Percentiles rank a stretch among this genome's conserved stretches.
Evolutionary conservation across 169 alveolate species (phyloP).

Genomic region (Eimeria zaria): DNA sequence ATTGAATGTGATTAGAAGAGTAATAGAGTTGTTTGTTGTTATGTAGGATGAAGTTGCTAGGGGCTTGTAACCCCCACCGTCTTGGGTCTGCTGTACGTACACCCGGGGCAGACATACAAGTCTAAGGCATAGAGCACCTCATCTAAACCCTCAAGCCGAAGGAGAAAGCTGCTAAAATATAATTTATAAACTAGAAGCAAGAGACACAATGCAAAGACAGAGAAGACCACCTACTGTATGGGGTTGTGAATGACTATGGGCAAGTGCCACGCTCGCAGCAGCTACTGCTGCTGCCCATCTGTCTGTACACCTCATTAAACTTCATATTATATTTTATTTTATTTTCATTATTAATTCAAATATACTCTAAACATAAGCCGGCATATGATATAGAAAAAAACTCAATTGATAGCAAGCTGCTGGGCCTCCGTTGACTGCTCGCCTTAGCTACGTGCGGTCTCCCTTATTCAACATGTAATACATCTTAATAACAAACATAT

Average conservation of each 20-base stretch:
- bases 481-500: too few relatives aligned
- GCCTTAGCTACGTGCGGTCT: neutral
- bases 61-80: neutral
- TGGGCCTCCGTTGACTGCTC: neutral
- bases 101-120: neutral
- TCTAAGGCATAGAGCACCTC: neutral
- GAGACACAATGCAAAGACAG: conserved; percentile 18
- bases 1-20: neutral
- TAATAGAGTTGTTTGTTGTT: neutral
- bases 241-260: neutral
- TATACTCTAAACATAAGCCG: too few relatives aligned
- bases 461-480: too few relatives aligned
- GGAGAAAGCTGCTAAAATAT: neutral
- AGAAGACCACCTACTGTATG: neutral
- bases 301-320: neutral
- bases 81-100: conserved; percentile 38
- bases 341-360: too few relatives aligned
- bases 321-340: too few relatives aligned
- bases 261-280: neutral
- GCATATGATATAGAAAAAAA: too few relatives aligned
- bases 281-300: conserved; percentile 9
- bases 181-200: neutral
- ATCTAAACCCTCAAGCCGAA: conserved; percentile 10
- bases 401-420: neutral
- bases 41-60: neutral